These are phyloP conservation scores for Cucumis sativus DNA, from an alignment of 306 rosid species.

Conservation along the genomic window DNA sequence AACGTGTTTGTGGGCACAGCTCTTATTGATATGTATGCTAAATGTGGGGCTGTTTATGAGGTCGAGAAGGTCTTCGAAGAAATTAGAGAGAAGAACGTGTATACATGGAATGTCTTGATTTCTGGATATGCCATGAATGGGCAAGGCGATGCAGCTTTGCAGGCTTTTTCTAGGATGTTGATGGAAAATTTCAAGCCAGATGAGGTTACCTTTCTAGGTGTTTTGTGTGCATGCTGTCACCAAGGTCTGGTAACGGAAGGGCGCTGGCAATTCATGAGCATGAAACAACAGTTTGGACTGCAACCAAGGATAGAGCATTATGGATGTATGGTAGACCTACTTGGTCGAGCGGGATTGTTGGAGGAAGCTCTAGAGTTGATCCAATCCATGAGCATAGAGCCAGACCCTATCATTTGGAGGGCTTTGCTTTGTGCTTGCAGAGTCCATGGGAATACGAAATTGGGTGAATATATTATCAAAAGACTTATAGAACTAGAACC, in stretches of 20 bases:
- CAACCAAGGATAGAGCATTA: constrained; percentile 8
- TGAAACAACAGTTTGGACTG: constrained; percentile 9
- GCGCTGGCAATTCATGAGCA: neutral
- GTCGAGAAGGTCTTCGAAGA: constrained; percentile 4
- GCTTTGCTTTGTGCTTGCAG: constrained; percentile 10
- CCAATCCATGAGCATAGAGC: constrained; percentile 2
- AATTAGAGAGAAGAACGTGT: constrained; percentile 3
- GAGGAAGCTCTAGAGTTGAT: constrained; percentile 6
- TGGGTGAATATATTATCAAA: constrained; percentile 8
- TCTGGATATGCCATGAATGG: constrained; percentile 12
- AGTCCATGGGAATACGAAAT: constrained; percentile 2
- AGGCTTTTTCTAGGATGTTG: constrained; percentile 11
- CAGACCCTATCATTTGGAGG: constrained; percentile 12
- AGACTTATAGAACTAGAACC: constrained; percentile 5
- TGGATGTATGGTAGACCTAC: constrained; percentile 15
- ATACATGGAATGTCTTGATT: constrained; percentile 11
- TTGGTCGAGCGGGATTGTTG: constrained; percentile 9
- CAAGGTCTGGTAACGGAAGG: constrained; percentile 12
- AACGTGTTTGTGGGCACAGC: constrained; percentile 13
- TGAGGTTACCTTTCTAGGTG: constrained; percentile 4
- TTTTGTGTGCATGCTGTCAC: constrained; percentile 13
- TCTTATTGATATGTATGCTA: constrained; percentile 12
- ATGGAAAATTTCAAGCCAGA: constrained; percentile 7
- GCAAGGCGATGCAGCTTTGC: constrained; percentile 3
- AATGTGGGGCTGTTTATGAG: constrained; percentile 10